Conservation (phyloP, 2,329 filamentous ascomycete genomes). For the Capronia americana region DNA sequence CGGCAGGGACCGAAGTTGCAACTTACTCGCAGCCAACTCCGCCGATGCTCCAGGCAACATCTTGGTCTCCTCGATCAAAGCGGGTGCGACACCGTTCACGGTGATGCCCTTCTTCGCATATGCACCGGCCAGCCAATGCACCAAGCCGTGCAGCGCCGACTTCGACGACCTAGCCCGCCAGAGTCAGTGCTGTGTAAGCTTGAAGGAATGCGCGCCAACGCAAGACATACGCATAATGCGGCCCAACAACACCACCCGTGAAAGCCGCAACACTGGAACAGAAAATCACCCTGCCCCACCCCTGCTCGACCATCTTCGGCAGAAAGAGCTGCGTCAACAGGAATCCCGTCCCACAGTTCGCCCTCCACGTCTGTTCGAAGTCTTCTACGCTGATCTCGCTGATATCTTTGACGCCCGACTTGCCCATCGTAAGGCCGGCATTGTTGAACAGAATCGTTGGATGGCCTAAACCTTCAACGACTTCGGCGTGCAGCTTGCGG, state of each 20-base stretch:
- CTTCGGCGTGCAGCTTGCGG: conserved; percentile 42
- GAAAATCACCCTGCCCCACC: conserved; percentile 69
- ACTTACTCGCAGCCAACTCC: conserved; percentile 36
- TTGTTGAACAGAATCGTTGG: conserved; percentile 57
- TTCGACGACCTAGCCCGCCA: conserved; percentile 45
- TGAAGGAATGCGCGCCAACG: conserved; percentile 38
- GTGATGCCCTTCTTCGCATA: conserved; percentile 55
- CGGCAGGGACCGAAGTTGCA: too few relatives aligned
- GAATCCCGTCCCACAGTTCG: conserved; percentile 69
- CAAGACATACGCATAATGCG: conserved; percentile 50
- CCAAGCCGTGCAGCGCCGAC: conserved; percentile 54
- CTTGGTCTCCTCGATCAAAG: conserved; percentile 53
- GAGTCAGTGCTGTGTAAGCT: conserved; percentile 36
- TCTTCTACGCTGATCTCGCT: conserved; percentile 68
- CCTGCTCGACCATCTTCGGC: conserved; percentile 64
- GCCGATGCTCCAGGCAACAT: conserved; percentile 52
- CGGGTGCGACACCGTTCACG: conserved; percentile 57
- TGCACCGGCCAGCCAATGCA: conserved; percentile 53
- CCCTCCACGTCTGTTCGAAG: conserved; percentile 67
- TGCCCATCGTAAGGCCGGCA: conserved; percentile 64
- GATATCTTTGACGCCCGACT: conserved; percentile 54
- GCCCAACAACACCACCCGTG: conserved; percentile 69
- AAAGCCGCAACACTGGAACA: conserved; percentile 68
- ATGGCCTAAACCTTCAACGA: conserved; percentile 44
- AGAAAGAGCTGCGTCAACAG: conserved; percentile 66